Evolutionary conservation across 2,329 filamentous ascomycete species (phyloP), one percentile per base, ranked within the genome.

Genomic region (Cercospora zeina): DNA sequence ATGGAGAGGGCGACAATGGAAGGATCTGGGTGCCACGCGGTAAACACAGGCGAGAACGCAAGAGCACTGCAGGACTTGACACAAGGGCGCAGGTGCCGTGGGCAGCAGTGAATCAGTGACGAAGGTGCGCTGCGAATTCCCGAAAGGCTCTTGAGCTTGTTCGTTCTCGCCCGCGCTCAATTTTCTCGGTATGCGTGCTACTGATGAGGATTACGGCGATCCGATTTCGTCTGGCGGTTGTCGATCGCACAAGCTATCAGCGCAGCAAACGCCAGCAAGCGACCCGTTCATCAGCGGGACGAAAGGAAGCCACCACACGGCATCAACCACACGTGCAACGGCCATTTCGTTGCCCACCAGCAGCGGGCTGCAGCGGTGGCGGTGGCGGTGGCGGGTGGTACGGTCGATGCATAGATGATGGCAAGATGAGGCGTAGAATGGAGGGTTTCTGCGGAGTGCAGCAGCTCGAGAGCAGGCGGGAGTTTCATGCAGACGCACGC

Each of bases 11-110:
- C 24, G 24, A 27, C 6, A 6, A 55, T 33, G 59, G 60, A 36
- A 34, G 37, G 55, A 42, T 5, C 56, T 36, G 53, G 54, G 50
- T 49, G 62, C 58, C 58, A 63, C 58, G 53, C 57, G 58, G 24
- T 24, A 16, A 55, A 63, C 53, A 42, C 51, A 59, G 39, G 56
- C 51, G 47, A n/a, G 31, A 60, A 63, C 27, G 61, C 55, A 65
- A 59, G 61, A 61, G 63, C 63, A 61, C 58, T 50, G 55, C 21
- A 31, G 3, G 27, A 47, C 37, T 50, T 30, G 50, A 11, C 39
- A 11, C 2, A 24, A 45, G 39, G 19, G 19, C 21, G 39, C 39
- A 45, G 53, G 33, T 39, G 14, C 33, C 34, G 36, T 27, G 53
- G 6, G 53, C 19, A 51, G 47, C 6, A 7, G 19, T 51, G 19